Base-by-base conservation (phyloP, 2,329 filamentous ascomycete genomes). In the Periconia sp. region DNA sequence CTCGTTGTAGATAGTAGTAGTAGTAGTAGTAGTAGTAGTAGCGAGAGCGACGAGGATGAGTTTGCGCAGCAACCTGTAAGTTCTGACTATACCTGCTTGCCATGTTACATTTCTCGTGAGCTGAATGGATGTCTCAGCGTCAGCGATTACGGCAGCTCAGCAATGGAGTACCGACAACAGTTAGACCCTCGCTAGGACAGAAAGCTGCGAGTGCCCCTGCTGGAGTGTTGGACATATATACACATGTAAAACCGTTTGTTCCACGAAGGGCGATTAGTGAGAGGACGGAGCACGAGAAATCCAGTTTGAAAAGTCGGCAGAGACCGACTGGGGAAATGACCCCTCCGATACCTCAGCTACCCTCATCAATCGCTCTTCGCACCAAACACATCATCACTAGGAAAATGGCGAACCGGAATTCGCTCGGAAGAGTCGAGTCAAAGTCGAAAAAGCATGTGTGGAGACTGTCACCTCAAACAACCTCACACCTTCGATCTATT, bases 211-310 rank as follows among this genome's bases (percentile, higher is more conserved):
- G 63, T 2, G 60, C 64, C 23, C 65, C 65, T 17, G 53, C 62
- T 44, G 61, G 60, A 37, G 41, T 50, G 8, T 49, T 63, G 31
- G 33, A 42, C 19, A 35, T 57, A 17, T 50, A 47, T 33, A 33
- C 45, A 6, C 49, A 45, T 13, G 52, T 47, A 40, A 45, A 47
- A 41, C 61, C 63, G 20, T 57, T 66, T 27, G 57, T 52, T 18
- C 65, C 63, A 30, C 60, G 65, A 54, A 58, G 66, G 60, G 68
- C 63, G 17, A 60, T 69, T 45, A 68, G 69, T 51, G 60, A 58
- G 41, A 64, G 60, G 46, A 14, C 58, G 41, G 54, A 54, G 2
- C 35, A 45, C 18, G 51, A 52, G 27, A 51, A 42, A 11, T 51
- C 45, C 15, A 42, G 41, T 6, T 48, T 42, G n/a, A 55, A 42